These are phyloP conservation scores for Phytopythium boreale DNA, from an alignment of 352 stramenopile species.

Conservation along the genomic window DNA sequence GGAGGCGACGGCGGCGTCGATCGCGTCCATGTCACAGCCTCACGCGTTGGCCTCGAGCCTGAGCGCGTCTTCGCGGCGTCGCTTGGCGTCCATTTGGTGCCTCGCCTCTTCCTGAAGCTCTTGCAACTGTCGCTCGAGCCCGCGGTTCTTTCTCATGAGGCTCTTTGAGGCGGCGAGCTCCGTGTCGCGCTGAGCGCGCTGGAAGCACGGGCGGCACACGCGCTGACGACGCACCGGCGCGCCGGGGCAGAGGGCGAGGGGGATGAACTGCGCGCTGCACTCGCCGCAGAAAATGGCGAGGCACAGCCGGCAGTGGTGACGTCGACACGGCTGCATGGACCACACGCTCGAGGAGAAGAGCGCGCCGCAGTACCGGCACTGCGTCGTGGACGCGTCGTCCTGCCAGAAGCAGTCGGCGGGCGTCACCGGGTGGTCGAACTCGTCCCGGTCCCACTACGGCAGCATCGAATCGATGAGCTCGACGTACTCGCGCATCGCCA, in stretches of 20 bases:
- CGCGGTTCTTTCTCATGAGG: constrained; percentile 58
- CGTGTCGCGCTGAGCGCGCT: constrained; percentile 45
- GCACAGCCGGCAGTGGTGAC: constrained; percentile 75
- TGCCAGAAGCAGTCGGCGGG: constrained; percentile 60
- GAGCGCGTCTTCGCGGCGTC: constrained; percentile 39
- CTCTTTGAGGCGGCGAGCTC: constrained; percentile 44
- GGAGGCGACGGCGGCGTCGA: constrained; percentile 44
- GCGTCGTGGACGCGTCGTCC: constrained; percentile 33
- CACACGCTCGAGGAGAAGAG: constrained; percentile 33
- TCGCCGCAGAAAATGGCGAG: constrained; percentile 65
- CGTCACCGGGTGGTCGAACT: constrained; percentile 48
- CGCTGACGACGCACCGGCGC: constrained; percentile 52
- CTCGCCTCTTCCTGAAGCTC: constrained; percentile 37
- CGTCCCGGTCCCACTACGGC: constrained; percentile 52
- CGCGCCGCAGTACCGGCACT: constrained; percentile 48
- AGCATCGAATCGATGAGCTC: constrained; percentile 55
- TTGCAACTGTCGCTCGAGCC: constrained; percentile 51
- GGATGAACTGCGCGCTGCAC: constrained; percentile 44
- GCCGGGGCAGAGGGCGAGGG: constrained; percentile 58
- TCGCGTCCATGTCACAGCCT: constrained; percentile 40
- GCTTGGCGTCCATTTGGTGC: constrained; percentile 26
- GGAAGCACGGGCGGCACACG: constrained; percentile 54
- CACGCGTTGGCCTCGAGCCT: constrained; percentile 33
- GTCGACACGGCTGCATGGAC: constrained; percentile 25
- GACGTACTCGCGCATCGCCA: constrained; percentile 58